Base-by-base conservation (phyloP, 352 stramenopile genomes). In the Phytophthora brassicae region DNA sequence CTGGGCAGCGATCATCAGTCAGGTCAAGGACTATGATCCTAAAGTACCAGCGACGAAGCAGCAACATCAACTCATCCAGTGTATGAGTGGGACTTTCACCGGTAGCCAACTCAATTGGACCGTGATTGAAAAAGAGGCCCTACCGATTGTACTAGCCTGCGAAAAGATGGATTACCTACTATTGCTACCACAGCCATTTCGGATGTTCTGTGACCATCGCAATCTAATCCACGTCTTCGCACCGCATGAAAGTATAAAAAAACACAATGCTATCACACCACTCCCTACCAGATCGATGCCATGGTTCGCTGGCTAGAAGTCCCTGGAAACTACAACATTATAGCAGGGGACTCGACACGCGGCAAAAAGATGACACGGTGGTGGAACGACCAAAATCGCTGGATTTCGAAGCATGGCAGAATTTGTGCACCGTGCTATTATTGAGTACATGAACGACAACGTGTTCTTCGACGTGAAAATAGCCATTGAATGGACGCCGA, bases 161-260 rank as follows among this genome's bases (percentile, higher is more conserved):
- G 55, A 64, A 4, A 64, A 64, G 14, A 20, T 64, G 2, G 17
- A 33, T 9, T 26, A 72, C 23, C 22, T 56, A 2, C 22, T 56
- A 2, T n/a, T 48, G 3, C 35, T 41, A 1, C 36, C 36, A 6
- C 20, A 43, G 26, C 14, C 52, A 0, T 60, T 60, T 16, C 26
- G 16, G 0, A 24, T 60, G 7, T 46, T 38, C 19, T 60, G 42
- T 9, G 28, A 52, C 20, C 52, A 60, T 41, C 41, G 31, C 12
- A 72, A 62, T 16, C 49, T 68, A 0, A 70, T 72, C 28, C 53
- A 72, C 16, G 41, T 71, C 0, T 73, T 73, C 23, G 64, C 50
- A 2, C 56, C 57, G 7, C 35, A 42, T 20, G 35, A 42, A 2
- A 6, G 9, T 17, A 16, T 42, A 2, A 42, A 42, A 4, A 42